Evolutionary conservation across 202 grass and related monocot species (phyloP).

Genomic region (Setaria viridis): DNA sequence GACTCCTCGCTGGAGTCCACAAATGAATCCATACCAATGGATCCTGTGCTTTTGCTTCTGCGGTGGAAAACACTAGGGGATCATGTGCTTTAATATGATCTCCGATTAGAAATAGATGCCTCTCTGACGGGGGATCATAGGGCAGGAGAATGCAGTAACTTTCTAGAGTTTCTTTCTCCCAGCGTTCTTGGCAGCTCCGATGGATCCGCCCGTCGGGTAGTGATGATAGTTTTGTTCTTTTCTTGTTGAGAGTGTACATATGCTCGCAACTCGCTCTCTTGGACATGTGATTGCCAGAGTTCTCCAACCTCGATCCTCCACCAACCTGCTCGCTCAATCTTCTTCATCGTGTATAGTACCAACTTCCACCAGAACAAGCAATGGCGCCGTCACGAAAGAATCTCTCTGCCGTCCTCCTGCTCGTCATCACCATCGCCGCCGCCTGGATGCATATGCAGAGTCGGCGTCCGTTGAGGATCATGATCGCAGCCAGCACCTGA

Average conservation of each 20-base stretch:
- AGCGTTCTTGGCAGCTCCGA: neutral
- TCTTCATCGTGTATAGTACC: neutral
- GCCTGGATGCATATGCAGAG: neutral
- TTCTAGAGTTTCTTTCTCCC: too few species aligned
- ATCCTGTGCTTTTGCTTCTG: too few species aligned
- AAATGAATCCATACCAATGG: neutral
- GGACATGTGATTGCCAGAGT: neutral
- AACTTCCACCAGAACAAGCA: neutral
- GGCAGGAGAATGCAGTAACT: too few species aligned
- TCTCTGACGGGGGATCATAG: too few species aligned
- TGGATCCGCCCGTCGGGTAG: neutral
- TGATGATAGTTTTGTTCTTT: neutral
- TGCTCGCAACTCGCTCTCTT: too few species aligned
- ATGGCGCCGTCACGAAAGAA: neutral
- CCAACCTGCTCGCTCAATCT: neutral
- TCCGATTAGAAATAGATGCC: too few species aligned
- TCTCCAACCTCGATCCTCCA: neutral
- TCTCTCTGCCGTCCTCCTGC: neutral
- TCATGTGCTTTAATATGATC: too few species aligned
- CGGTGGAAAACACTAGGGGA: too few species aligned
- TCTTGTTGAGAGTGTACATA: neutral
- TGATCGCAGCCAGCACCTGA: neutral
- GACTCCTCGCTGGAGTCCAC: neutral
- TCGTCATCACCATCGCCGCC: neutral
- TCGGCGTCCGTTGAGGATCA: neutral